Evolutionary conservation across 495 filamentous ascomycete species (phyloP), one percentile per base, ranked within the genome.

Genomic region (Haplographium delicatum): DNA sequence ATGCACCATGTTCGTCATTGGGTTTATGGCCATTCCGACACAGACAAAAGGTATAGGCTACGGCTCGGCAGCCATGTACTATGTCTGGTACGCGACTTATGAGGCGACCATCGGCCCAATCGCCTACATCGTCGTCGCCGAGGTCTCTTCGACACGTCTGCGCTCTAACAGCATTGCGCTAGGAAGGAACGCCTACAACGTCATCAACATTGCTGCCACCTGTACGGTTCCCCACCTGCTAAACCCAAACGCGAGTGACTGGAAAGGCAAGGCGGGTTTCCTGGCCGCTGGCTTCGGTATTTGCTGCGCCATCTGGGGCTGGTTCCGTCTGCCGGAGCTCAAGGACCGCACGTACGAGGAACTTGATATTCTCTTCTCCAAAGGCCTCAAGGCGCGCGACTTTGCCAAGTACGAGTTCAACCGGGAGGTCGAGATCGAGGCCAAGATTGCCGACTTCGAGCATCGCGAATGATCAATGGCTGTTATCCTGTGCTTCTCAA

Each of bases 281-380:
- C 75, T 81, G 58, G 80, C 75, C 68, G 75, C 72, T 26, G 76
- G 68, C 0, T 65, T 68, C 24, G 38, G 39, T 70, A 3, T 85
- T 70, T 45, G 76, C 81, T 49, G 52, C 27, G 27, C 26, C 24
- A 34, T 50, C 18, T 56, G 53, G 53, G 39, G 39, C 26, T 56
- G 39, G 39, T 56, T 51, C 41, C 65, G 75, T 10, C 67, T 86
- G 1, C 83, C 83, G 0, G 82, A 86, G 57, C 76, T 77, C 6
- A 79, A 71, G 43, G 72, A 72, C 0, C 66, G 78, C 23, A 82
- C 80, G 2, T 84, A 72, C 54, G 78, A 78, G 37, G 82, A 86
- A 63, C 58, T 82, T 37, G 47, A 53, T 16, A 27, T 46, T 18
- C 30, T 57, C 6, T 57, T 53, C 44, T 28, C 51, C 5, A 38